Base-by-base conservation (phyloP, 805 yeast genomes). In the Komagataella mondaviorum region DNA sequence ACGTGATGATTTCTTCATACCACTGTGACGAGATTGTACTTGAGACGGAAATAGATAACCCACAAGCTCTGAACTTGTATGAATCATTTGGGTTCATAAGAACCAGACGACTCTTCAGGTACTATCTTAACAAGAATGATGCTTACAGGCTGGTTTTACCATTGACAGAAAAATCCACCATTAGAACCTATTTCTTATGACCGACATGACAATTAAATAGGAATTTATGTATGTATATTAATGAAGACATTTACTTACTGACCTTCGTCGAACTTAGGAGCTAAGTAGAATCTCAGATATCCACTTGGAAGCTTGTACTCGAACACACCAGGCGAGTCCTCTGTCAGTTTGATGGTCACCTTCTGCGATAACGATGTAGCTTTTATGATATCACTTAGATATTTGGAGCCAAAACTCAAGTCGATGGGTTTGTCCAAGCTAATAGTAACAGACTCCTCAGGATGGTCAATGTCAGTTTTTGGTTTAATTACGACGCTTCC, bases 261-360 rank as follows among this genome's bases (percentile, higher is more conserved):
- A 56, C 87, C 96, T 56, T 90, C 98, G 57, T 86, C 96, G 66
- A 93, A 88, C 77, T 93, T 91, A 54, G 99, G 99, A 60, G 99
- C 99, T 67, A 93, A 78, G 78, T 87, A 93, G 79, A 86, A 93
- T 67, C 96, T 84, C 67, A 93, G 75, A 70, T 88, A 87, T 51
- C 99, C 99, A 67, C 91, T 85, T 55, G 88, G 83, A 64, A 93
- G 75, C 69, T 84, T 85, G 72, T 84, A 93, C 71, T 91, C 97
- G 63, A 93, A 88, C 66, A 89, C 72, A 46, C 97, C 96, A 39
- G 99, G 99, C 14, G 93, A 83, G 64, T 86, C 88, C 62, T 85
- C 91, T 17, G 96, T 86, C 63, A 93, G 77, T 68, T 88, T 86
- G 57, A 93, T 76, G 45, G 93, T 85, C 54, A 91, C 90, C 46